phyloP scores from a whole-genome alignment of 1,139 yeast genomes.

The Magnusiomyces magnusii region DNA sequence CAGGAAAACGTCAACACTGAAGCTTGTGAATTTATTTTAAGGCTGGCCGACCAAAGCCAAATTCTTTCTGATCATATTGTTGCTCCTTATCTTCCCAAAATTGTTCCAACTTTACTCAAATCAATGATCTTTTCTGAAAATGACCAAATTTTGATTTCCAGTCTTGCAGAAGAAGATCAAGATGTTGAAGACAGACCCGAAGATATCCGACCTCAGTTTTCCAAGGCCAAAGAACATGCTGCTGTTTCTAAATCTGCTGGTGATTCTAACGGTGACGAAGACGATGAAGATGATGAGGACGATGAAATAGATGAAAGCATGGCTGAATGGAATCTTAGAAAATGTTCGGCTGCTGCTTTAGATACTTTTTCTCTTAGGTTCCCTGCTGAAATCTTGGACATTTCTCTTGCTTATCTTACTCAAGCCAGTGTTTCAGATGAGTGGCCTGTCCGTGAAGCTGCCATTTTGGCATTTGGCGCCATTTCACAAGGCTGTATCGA shows the following conservation, averaged over 20 bases:
- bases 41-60: slow-evolving; percentile 52
- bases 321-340: slow-evolving; percentile 84
- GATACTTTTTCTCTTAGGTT: slow-evolving; percentile 67
- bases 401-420: slow-evolving; percentile 69
- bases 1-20: slow-evolving; percentile 77
- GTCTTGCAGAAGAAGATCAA: slow-evolving; percentile 51
- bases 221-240: slow-evolving; percentile 52
- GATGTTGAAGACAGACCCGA: slow-evolving; percentile 81
- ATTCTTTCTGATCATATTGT: slow-evolving; percentile 37
- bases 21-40: slow-evolving; percentile 85
- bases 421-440: slow-evolving; percentile 56
- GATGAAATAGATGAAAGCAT: slow-evolving; percentile 55
- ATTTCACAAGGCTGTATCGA: slow-evolving; percentile 83
- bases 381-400: slow-evolving; percentile 60
- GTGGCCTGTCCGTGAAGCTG: slow-evolving; percentile 91
- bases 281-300: slow-evolving; percentile 54
- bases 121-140: slow-evolving; percentile 88
- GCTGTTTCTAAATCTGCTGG: neutral
- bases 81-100: slow-evolving; percentile 37
- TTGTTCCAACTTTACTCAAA: slow-evolving; percentile 67
- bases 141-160: slow-evolving; percentile 62
- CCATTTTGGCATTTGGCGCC: slow-evolving; percentile 93
- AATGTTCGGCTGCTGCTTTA: slow-evolving; percentile 89
- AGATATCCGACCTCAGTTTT: slow-evolving; percentile 75
- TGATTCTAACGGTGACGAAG: slow-evolving; percentile 28